phyloP scores from a whole-genome alignment of 352 stramenopile genomes.

The Phytopythium vexans region DNA sequence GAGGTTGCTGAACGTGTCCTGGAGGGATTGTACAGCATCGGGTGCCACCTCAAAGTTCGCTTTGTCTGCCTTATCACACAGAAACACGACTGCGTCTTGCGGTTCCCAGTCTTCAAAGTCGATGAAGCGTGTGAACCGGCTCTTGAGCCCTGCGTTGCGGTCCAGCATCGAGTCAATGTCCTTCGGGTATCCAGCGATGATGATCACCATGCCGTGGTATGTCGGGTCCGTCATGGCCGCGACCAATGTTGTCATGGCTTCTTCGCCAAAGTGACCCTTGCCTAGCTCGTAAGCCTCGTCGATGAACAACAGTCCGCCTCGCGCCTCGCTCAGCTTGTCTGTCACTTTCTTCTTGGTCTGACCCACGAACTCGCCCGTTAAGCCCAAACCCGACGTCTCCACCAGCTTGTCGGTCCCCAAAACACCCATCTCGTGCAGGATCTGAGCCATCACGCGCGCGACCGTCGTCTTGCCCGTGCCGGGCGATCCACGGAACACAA shows the following conservation, averaged over 20 bases:
- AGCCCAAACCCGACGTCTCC: slow-evolving; percentile 79
- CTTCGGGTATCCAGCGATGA: slow-evolving; percentile 87
- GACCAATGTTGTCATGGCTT: slow-evolving; percentile 90
- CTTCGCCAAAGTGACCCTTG: slow-evolving; percentile 72
- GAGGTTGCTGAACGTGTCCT: slow-evolving; percentile 32
- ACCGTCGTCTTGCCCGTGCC: slow-evolving; percentile 91
- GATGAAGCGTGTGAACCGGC: slow-evolving; percentile 86
- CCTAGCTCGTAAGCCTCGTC: slow-evolving; percentile 92
- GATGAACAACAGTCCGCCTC: slow-evolving; percentile 92
- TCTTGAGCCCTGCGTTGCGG: slow-evolving; percentile 88
- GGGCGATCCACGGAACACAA: slow-evolving; percentile 86
- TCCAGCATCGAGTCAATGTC: slow-evolving; percentile 90
- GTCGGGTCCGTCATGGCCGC: slow-evolving; percentile 85
- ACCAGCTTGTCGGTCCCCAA: slow-evolving; percentile 91
- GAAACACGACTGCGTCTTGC: slow-evolving; percentile 71
- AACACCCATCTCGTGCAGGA: slow-evolving; percentile 91
- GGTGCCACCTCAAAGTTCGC: slow-evolving; percentile 38
- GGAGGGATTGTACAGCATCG: slow-evolving; percentile 22
- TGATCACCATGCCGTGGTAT: slow-evolving; percentile 85
- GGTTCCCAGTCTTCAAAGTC: slow-evolving; percentile 88
- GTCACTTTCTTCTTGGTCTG: slow-evolving; percentile 89
- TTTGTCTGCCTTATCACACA: slow-evolving; percentile 35
- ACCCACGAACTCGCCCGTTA: slow-evolving; percentile 87
- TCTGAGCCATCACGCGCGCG: slow-evolving; percentile 89
- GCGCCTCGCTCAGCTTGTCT: slow-evolving; percentile 84